Evolutionary conservation across 192 early-diverging fungal species (phyloP).

Genomic region (Borealophlyctis nickersoniae): DNA sequence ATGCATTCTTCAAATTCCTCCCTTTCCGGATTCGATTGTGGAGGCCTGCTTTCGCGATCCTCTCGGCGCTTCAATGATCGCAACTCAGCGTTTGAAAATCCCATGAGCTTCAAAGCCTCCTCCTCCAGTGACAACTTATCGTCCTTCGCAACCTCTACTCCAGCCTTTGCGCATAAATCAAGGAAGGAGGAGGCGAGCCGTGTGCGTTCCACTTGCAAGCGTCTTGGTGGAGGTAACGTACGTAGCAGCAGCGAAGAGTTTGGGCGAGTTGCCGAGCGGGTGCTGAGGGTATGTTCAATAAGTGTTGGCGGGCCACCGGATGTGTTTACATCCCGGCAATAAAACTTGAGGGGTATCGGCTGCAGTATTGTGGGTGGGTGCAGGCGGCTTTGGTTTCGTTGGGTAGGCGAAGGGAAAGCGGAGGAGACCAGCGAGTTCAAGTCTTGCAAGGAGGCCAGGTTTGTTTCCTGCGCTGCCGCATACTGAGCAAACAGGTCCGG

Average conservation of each 20-base stretch:
- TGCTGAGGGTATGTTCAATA: background rate
- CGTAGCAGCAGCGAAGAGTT: background rate
- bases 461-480: slow-evolving; percentile 4
- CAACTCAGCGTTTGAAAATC: background rate
- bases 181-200: slow-evolving; percentile 8
- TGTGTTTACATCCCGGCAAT: slow-evolving; percentile 1
- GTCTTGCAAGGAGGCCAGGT: slow-evolving; percentile 8
- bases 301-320: background rate
- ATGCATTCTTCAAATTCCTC: background rate
- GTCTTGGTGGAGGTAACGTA: background rate
- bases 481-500: slow-evolving; percentile 12
- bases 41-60: background rate
- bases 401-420: slow-evolving; percentile 5
- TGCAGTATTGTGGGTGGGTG: background rate
- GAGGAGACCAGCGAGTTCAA: slow-evolving; percentile 5
- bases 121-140: background rate
- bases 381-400: background rate
- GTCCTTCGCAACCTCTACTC: background rate
- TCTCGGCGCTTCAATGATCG: background rate
- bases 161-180: slow-evolving; percentile 11
- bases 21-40: background rate
- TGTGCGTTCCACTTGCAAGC: background rate
- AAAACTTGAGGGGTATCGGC: background rate
- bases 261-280: background rate
- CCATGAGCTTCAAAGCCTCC: no score